Base-by-base conservation (phyloP, 768 basidiomycete species). In the Coprinopsis strossmayeri region DNA sequence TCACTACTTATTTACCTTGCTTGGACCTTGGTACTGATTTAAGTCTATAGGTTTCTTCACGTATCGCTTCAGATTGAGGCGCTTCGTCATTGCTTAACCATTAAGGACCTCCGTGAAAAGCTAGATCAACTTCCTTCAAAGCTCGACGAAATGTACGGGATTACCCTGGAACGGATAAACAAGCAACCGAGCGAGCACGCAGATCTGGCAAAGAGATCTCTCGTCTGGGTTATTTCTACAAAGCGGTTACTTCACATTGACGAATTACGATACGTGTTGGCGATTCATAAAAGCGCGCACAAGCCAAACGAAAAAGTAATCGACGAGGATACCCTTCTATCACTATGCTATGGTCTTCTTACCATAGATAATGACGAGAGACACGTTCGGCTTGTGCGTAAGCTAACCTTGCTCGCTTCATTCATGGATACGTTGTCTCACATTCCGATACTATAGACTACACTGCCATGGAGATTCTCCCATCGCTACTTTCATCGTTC, bases 381-480 rank as follows among this genome's bases (percentile, higher is more conserved):
- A 24, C 9, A 9, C 3, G 34, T 38, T n/a, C 32, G 46, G 11
- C 46, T 47, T 11, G 35, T 47, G 24, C 46, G 46, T 47, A 27
- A 35, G 46, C 26, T 32, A 18, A 12, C 35, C 17, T 1, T 20
- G 9, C 20, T 9, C 41, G 20, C 17, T 26, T 9, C 18, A n/a
- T 32, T 42, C 20, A 9, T 23, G 20, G 9, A 23, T 21, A 23
- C 4, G 3, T 15, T 11, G 17, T 24, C 35, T 26, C 13, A 37
- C 21, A 5, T 5, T 17, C 34, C 25, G n/a, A 10, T 2, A 5
- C 25, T 3, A n/a, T 17, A 47, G 46, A 47, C 23, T 47, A 47
- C 18, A 47, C 46, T n/a, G 46, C 46, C 4, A 23, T 13, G 21
- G 46, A 47, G n/a, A 24, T 39, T 15, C 35, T 47, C n/a, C n/a